These are phyloP conservation scores for Kwoniella mangroviensis DNA, from an alignment of 768 basidiomycete genomes.

Conservation along the genomic window DNA sequence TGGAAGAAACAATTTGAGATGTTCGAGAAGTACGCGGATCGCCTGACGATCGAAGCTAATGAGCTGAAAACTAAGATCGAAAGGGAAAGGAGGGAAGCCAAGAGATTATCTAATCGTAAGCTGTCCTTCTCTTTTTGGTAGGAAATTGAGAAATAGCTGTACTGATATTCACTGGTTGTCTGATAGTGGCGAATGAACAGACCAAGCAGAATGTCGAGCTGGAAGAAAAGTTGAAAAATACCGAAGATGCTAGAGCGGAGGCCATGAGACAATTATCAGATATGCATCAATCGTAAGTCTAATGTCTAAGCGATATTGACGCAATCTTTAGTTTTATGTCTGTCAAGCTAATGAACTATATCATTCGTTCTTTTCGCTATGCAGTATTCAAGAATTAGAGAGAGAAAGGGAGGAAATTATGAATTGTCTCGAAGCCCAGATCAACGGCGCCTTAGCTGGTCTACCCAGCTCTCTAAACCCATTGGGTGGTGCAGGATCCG, in stretches of 20 bases:
- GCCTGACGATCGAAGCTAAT: slow-evolving; percentile 72
- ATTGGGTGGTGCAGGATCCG: neutral
- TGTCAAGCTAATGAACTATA: neutral
- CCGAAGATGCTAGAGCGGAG: slow-evolving; percentile 77
- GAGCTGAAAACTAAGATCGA: slow-evolving; percentile 86
- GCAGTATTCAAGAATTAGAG: slow-evolving; percentile 53
- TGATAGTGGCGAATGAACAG: slow-evolving; percentile 29
- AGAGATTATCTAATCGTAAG: slow-evolving; percentile 69
- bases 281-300: slow-evolving; percentile 82
- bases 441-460: slow-evolving; percentile 43
- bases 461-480: slow-evolving; percentile 14
- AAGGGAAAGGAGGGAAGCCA: slow-evolving; percentile 87
- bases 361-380: neutral
- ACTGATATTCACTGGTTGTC: neutral
- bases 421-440: slow-evolving; percentile 48
- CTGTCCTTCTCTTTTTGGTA: slow-evolving; percentile 16
- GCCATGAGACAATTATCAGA: slow-evolving; percentile 78
- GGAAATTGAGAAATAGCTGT: neutral
- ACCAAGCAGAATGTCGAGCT: slow-evolving; percentile 35
- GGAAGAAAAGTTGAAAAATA: slow-evolving; percentile 68
- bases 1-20: slow-evolving; percentile 94
- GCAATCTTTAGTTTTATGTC: slow-evolving; percentile 45
- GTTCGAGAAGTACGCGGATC: slow-evolving; percentile 92
- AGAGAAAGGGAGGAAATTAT: slow-evolving; percentile 55
- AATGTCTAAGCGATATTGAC: too few species aligned